Evolutionary conservation across 2,329 filamentous ascomycete species (phyloP), one percentile per base, ranked within the genome.

Genomic region (Blastomyces silverae): DNA sequence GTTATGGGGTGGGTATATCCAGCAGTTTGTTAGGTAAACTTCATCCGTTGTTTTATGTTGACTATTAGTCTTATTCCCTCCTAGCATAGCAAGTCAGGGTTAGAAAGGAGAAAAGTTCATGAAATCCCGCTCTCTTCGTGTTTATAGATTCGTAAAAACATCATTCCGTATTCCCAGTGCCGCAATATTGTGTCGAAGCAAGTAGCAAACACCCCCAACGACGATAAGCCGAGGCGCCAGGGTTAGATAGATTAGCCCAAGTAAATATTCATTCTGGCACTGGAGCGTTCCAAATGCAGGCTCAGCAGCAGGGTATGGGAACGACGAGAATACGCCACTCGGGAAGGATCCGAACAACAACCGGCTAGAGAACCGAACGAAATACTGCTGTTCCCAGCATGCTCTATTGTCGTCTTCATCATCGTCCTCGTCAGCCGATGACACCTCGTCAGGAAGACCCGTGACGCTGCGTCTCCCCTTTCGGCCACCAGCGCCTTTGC

Each of bases 381-480:
- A 61, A 58, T 37, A 20, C 37, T n/a, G 20, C 20, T 79, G 82
- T 83, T 82, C 81, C 81, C 79, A 69, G 71, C 56, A 44, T 13
- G 10, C 72, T 80, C 80, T 81, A 84, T 89, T 87, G 70, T 88
- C 84, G 67, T 84, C 84, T 70, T 89, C 85, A 69, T 84, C 84
- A 64, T 87, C 85, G 73, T 88, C 87, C 73, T 89, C 87, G 64
- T 79, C 77, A 67, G 77, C 76, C 73, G 82, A 84, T 75, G 78
- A 78, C 76, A 84, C 50, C 71, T 85, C 83, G 67, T 83, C 82
- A 66, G 79, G 73, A 69, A 78, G 74, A 71, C 75, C 72, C 67
- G 67, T 67, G 67, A 66, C 64, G 66, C 63, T 67, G 69, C 69
- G 67, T 59, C 73, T 65, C 73, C 73, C 69, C 74, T 73, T 37